These are phyloP conservation scores for Chalaropsis thielavioides DNA, from an alignment of 2,329 filamentous ascomycete genomes.

Conservation along the genomic window DNA sequence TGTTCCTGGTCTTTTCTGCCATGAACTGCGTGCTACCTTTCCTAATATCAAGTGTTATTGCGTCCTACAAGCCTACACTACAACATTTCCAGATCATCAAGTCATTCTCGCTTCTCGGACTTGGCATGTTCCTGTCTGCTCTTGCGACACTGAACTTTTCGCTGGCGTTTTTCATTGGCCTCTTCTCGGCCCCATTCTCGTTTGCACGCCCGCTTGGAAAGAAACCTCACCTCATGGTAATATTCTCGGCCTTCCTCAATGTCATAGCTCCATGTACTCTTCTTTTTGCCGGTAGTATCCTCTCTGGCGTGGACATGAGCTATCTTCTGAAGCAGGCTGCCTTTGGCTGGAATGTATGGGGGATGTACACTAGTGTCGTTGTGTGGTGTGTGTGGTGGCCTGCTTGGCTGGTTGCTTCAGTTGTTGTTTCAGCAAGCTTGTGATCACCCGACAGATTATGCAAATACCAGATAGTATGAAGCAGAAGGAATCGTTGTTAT, in stretches of 20 bases:
- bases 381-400: constrained; percentile 97
- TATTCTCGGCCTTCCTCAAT: constrained; percentile 34
- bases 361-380: constrained; percentile 75
- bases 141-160: constrained; percentile 95
- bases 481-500: no score
- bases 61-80: constrained; percentile 36
- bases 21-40: constrained; percentile 43
- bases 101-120: constrained; percentile 79
- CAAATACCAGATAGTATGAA: no score
- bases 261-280: constrained; percentile 48
- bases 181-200: constrained; percentile 64
- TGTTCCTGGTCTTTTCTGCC: constrained; percentile 44
- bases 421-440: constrained; percentile 33
- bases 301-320: constrained; percentile 31
- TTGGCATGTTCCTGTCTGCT: constrained; percentile 82
- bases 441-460: neutral
- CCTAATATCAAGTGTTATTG: constrained; percentile 41
- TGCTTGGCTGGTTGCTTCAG: constrained; percentile 59
- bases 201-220: constrained; percentile 45
- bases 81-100: constrained; percentile 71
- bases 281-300: constrained; percentile 32
- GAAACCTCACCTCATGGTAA: constrained; percentile 29
- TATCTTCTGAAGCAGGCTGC: constrained; percentile 56
- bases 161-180: constrained; percentile 68
- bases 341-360: constrained; percentile 80